Conservation (phyloP, 1,284 basidiomycete genomes). For the Albatrellus sp. region DNA sequence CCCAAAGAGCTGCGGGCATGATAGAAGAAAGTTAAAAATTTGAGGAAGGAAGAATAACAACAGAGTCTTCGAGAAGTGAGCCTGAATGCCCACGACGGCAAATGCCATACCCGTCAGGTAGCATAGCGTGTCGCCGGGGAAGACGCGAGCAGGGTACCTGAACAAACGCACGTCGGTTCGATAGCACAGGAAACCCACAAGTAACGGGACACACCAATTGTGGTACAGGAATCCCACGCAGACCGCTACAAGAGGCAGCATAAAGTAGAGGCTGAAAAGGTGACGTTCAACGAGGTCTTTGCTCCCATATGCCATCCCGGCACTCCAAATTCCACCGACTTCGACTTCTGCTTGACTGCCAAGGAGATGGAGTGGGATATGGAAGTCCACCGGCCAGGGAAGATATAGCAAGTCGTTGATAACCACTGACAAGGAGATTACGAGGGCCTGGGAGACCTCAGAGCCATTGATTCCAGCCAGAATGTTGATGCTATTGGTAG, state of each 20-base stretch:
- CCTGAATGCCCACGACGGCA: constrained; percentile 90
- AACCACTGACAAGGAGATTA: constrained; percentile 86
- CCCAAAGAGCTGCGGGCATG: constrained; percentile 90
- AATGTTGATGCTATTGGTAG: constrained; percentile 98
- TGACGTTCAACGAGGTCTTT: constrained; percentile 84
- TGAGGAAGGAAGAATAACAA: constrained; percentile 96
- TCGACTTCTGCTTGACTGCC: constrained; percentile 56
- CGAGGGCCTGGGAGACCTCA: constrained; percentile 86
- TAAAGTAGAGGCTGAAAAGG: constrained; percentile 91
- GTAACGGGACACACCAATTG: constrained; percentile 62
- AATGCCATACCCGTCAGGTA: constrained; percentile 98
- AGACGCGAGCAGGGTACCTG: constrained; percentile 92
- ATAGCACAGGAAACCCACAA: not conserved
- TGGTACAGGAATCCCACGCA: constrained; percentile 85
- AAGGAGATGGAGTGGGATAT: constrained; percentile 56
- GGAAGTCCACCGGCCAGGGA: constrained; percentile 67
- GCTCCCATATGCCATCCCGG: constrained; percentile 78
- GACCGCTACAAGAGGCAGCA: constrained; percentile 88
- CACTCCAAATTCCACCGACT: constrained; percentile 65
- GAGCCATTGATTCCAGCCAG: constrained; percentile 97
- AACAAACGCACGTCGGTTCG: not conserved
- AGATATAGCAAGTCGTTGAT: constrained; percentile 90
- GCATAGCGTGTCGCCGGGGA: constrained; percentile 96
- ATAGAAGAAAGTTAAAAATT: constrained; percentile 94
- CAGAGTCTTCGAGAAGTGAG: constrained; percentile 95